A percentile compares a stretch with the other conserved stretches of the same genome.
These are phyloP conservation scores for Paramecium octaurelia DNA, from an alignment of 73 alveolate genomes.

Conservation along the genomic window DNA sequence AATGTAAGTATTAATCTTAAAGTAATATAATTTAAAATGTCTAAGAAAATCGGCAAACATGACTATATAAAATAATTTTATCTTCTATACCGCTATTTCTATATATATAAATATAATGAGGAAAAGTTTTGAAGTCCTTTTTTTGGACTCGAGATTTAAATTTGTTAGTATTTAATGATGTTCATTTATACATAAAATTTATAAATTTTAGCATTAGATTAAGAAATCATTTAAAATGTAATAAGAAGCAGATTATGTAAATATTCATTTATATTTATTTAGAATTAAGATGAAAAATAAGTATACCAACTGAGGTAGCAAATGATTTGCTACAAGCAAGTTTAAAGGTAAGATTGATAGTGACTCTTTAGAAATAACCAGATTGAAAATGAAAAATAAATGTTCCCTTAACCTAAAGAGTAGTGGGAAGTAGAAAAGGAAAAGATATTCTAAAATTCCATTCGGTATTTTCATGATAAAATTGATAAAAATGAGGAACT, in stretches of 20 bases:
- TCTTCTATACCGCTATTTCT: neutral
- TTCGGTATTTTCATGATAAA: conserved; percentile 38
- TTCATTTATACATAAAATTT: neutral
- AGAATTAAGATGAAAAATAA: conserved; percentile 17
- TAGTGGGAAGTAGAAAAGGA: conserved; percentile 32
- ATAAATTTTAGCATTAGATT: neutral
- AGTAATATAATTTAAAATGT: too few relatives aligned
- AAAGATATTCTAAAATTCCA: neutral
- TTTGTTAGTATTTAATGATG: neutral
- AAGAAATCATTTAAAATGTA: neutral
- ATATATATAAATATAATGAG: neutral
- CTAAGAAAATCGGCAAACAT: too few relatives aligned
- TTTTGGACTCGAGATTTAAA: neutral
- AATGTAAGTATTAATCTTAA: too few relatives aligned
- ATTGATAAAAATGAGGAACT: conserved; percentile 55
- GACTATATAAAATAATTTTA: too few relatives aligned
- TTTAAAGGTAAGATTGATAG: neutral
- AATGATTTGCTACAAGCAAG: conserved; percentile 36
- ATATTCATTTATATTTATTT: conserved; percentile 20
- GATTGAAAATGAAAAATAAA: conserved; percentile 45
- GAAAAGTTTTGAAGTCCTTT: neutral
- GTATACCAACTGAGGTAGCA: neutral
- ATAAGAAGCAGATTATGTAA: conserved; percentile 33
- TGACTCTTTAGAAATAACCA: neutral
- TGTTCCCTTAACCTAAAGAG: conserved; percentile 2